Evolutionary conservation across 371 early-diverging fungal species (phyloP).

Genomic region (Mucor piriformis): DNA sequence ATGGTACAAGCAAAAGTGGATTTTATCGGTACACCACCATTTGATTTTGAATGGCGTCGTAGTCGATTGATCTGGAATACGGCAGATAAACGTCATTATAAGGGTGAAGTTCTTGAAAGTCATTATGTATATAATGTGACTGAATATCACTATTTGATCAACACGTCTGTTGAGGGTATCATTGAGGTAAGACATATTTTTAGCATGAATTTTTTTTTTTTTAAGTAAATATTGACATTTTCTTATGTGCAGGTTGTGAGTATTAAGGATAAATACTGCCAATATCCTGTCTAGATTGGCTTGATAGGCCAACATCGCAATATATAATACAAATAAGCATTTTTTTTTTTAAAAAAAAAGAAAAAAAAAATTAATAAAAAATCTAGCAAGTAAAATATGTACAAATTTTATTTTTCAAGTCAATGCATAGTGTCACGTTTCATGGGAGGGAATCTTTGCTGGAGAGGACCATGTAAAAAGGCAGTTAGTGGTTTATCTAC

Average conservation of each 20-base stretch:
- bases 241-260: slow-evolving; percentile 32
- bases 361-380: background rate
- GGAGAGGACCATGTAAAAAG: slow-evolving; percentile 18
- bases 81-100: slow-evolving; percentile 39
- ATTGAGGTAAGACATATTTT: slow-evolving; percentile 60
- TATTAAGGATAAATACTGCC: slow-evolving; percentile 49
- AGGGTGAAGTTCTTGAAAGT: slow-evolving; percentile 51
- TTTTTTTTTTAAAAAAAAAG: background rate
- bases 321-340: background rate
- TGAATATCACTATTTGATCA: slow-evolving; percentile 45
- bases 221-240: background rate
- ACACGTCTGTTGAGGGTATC: slow-evolving; percentile 52
- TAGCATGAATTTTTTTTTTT: background rate
- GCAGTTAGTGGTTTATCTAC: slow-evolving; percentile 29
- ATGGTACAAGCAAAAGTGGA: slow-evolving; percentile 55
- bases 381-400: background rate
- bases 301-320: too few relatives aligned
- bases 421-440: background rate
- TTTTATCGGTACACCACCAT: slow-evolving; percentile 54
- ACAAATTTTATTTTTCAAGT: background rate
- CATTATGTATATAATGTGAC: slow-evolving; percentile 46
- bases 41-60: slow-evolving; percentile 58
- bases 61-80: slow-evolving; percentile 48
- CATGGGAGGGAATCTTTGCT: background rate
- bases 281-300: slow-evolving; percentile 35